Percentiles rank a stretch among this genome's conserved stretches.
phyloP scores from a whole-genome alignment of 2,329 filamentous ascomycete species.

The Coccinonectria pachysandricola region DNA sequence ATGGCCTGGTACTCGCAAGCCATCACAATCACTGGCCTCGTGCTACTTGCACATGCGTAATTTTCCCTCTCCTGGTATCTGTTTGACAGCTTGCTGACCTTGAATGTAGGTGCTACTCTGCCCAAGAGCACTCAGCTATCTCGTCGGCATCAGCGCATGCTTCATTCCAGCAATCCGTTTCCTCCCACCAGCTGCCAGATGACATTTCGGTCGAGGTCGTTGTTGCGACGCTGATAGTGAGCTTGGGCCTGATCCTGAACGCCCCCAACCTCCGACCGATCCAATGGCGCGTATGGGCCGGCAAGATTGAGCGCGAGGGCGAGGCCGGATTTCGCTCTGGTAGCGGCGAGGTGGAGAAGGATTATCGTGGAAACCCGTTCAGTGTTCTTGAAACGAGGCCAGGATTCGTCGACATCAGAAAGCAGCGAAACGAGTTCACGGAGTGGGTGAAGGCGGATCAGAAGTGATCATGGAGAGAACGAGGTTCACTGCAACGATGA shows the following conservation, averaged over 20 bases:
- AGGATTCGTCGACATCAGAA: slow-evolving; percentile 81
- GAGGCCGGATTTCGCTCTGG: slow-evolving; percentile 44
- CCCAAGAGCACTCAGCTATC: slow-evolving; percentile 79
- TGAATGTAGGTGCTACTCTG: slow-evolving; percentile 74
- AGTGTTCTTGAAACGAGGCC: slow-evolving; percentile 65
- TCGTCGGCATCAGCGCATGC: slow-evolving; percentile 44
- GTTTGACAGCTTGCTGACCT: slow-evolving; percentile 8
- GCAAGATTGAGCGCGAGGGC: slow-evolving; percentile 72
- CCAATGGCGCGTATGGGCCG: slow-evolving; percentile 70
- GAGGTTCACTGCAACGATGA: slow-evolving; percentile 1
- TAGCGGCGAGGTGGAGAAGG: slow-evolving; percentile 57
- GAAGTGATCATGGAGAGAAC: slow-evolving; percentile 8
- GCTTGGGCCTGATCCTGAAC: slow-evolving; percentile 68
- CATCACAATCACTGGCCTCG: slow-evolving; percentile 62
- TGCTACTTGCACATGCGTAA: slow-evolving; percentile 83
- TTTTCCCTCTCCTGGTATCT: slow-evolving; percentile 20
- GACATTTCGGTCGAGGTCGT: slow-evolving; percentile 87
- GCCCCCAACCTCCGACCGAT: slow-evolving; percentile 76
- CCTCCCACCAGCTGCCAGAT: slow-evolving; percentile 52
- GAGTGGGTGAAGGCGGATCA: slow-evolving; percentile 51
- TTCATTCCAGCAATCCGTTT: slow-evolving; percentile 30
- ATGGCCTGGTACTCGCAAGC: slow-evolving; percentile 67
- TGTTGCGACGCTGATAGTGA: slow-evolving; percentile 68
- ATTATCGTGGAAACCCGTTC: slow-evolving; percentile 70
- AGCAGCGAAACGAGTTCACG: slow-evolving; percentile 67